phyloP scores from a whole-genome alignment of 352 stramenopile species.

The Pythium phragmitis region DNA sequence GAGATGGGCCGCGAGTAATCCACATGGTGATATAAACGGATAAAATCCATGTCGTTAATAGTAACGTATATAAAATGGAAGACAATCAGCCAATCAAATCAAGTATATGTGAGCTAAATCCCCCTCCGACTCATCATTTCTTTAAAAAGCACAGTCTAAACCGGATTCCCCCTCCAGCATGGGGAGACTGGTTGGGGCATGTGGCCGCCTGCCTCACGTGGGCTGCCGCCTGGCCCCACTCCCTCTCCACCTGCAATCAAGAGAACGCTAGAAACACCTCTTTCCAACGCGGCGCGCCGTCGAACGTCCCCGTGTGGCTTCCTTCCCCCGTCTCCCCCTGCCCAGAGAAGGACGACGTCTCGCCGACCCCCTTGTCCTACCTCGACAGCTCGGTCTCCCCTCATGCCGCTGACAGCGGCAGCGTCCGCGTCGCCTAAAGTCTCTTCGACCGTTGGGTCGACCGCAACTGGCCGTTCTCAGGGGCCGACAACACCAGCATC shows the following conservation, averaged over 20 bases:
- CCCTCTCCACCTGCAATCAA: slow-evolving; percentile 16
- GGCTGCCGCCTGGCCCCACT: slow-evolving; percentile 7
- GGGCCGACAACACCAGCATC: slow-evolving; percentile 9
- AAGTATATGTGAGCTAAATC: neutral
- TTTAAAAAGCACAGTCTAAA: neutral
- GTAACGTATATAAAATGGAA: neutral
- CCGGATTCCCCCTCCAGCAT: neutral
- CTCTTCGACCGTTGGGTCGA: neutral
- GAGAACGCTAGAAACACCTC: neutral
- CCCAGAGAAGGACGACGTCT: neutral
- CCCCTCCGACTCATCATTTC: neutral
- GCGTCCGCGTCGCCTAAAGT: neutral
- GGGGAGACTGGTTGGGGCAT: neutral
- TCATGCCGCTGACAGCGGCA: slow-evolving; percentile 9
- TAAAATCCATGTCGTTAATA: slow-evolving; percentile 1
- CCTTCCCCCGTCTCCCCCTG: neutral
- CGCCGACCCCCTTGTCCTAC: neutral
- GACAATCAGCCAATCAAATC: neutral
- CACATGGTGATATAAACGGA: neutral
- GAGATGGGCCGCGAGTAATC: neutral
- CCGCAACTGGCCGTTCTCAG: slow-evolving; percentile 12
- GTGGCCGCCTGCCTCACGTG: slow-evolving; percentile 20
- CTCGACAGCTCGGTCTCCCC: neutral
- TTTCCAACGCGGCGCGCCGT: neutral
- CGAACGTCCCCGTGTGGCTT: neutral